Base-by-base conservation (phyloP, 805 yeast species). In the Saccharomycopsis sp. region DNA sequence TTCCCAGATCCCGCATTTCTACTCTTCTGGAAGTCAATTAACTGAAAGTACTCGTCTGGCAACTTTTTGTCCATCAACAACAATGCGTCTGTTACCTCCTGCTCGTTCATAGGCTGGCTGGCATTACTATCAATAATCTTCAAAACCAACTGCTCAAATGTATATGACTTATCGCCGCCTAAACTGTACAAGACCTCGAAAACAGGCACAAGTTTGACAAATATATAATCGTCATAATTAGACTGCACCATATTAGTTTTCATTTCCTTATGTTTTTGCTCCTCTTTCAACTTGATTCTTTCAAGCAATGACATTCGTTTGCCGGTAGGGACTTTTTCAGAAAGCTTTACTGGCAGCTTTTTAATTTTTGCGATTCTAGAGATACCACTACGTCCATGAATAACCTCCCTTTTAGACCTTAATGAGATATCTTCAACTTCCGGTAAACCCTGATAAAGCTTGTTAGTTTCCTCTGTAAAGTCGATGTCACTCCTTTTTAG, bases 171-270 rank as follows among this genome's bases (percentile, higher is more conserved):
- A 34, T 52, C 50, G 37, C 51, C 44, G 7, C 48, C 48, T n/a
- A 58, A 23, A 44, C 41, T 58, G 23, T 55, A 53, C n/a, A 58
- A 34, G 4, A 58, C 55, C 24, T 56, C 61, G 34, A 55, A 58
- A 1, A 55, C 34, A 20, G 51, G 20, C 1, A 55, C 24, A 9
- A 55, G 40, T 14, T 57, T 53, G 16, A 24, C 51, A n/a, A 34
- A 23, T 16, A 24, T 16, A 18, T n/a, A 37, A 9, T 34, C 21
- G 7, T 29, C 24, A 40, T 37, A 16, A 8, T 52, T 52, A 8
- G 23, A 18, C 16, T 18, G 24, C 9, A 12, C 16, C 9, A 34
- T n/a, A 8, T 53, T 16, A 9, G 21, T 7, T 16, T 15, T n/a
- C 14, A 7, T 20, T 55, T 52, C 21, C 12, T 12, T 44, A 3